Conservation (phyloP, 2,329 filamentous ascomycete genomes). For the Penicillium sp. region DNA sequence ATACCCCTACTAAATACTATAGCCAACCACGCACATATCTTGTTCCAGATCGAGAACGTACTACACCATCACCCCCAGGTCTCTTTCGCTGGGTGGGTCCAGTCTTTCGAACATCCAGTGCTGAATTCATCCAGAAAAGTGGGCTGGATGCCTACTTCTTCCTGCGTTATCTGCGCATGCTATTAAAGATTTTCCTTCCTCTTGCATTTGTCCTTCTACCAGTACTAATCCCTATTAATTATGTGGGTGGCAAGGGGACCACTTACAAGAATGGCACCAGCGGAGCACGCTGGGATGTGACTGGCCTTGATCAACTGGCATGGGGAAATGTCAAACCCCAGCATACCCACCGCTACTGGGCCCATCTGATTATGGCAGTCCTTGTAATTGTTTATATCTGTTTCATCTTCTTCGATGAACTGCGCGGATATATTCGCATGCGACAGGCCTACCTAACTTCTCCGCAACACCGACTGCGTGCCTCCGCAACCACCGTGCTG, state of each 20-base stretch:
- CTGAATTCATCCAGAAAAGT: slow-evolving; percentile 91
- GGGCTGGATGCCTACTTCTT: slow-evolving; percentile 98
- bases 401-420: slow-evolving; percentile 80
- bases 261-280: slow-evolving; percentile 44
- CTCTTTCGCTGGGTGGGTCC: slow-evolving; percentile 56
- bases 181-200: slow-evolving; percentile 89
- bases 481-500: slow-evolving; percentile 92
- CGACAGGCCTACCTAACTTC: slow-evolving; percentile 93
- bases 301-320: slow-evolving; percentile 76
- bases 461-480: slow-evolving; percentile 87
- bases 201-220: slow-evolving; percentile 77
- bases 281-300: slow-evolving; percentile 49
- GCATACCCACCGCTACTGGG: slow-evolving; percentile 73
- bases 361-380: slow-evolving; percentile 78
- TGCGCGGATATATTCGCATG: slow-evolving; percentile 85
- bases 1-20: slow-evolving; percentile 6
- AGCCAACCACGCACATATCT: slow-evolving; percentile 84
- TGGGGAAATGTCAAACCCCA: slow-evolving; percentile 78
- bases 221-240: slow-evolving; percentile 83
- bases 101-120: slow-evolving; percentile 68
- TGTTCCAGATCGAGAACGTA: slow-evolving; percentile 80
- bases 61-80: slow-evolving; percentile 66
- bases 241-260: slow-evolving; percentile 66
- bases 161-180: slow-evolving; percentile 79
- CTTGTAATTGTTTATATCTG: slow-evolving; percentile 80